Base-by-base conservation (phyloP, 306 rosid genomes). In the Carpinus viminea region DNA sequence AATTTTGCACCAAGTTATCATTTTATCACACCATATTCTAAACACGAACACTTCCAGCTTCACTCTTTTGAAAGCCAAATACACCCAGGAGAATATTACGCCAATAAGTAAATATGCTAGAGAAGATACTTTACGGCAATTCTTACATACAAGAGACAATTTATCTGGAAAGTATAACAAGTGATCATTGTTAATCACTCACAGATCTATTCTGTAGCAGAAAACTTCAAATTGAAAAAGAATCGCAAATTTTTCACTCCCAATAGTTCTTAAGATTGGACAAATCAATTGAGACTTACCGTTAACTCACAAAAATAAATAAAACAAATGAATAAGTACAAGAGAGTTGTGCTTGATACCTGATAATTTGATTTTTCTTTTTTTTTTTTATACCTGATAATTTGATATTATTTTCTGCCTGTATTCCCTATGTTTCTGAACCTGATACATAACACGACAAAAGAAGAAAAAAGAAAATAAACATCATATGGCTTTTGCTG, bases 371-470 rank as follows among this genome's bases (percentile, higher is more conserved):
- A 78, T 54, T 24, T 24, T 24, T 24, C n/a, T 24, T 24, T 24
- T 24, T 24, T 24, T 24, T 24, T 24, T 24, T 24, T 24, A 65
- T 80, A 96, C 99, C 97, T 75, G 90, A 87, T 96, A 96, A 84
- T 86, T 85, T 70, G 90, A 78, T 54, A 86, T 83, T 80, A 96
- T 96, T 90, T 79, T 91, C 84, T 90, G 89, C 77, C 89, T 84
- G 90, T 96, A 96, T 45, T 90, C 97, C 69, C 86, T 86, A 59
- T 91, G 98, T 76, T 76, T 91, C 76, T 88, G 96, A 79, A 84
- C 87, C 99, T 96, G 91, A 82, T 80, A 73, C 72, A 74, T 56
- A 43, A 61, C 72, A 76, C 53, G 71, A 76, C 75, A 79, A 52
- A 48, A 48, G 15, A 48, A 48, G 52, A 48, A 48, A 48, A 28